phyloP scores from a whole-genome alignment of 352 stramenopile species.

The Phytophthora sp. region DNA sequence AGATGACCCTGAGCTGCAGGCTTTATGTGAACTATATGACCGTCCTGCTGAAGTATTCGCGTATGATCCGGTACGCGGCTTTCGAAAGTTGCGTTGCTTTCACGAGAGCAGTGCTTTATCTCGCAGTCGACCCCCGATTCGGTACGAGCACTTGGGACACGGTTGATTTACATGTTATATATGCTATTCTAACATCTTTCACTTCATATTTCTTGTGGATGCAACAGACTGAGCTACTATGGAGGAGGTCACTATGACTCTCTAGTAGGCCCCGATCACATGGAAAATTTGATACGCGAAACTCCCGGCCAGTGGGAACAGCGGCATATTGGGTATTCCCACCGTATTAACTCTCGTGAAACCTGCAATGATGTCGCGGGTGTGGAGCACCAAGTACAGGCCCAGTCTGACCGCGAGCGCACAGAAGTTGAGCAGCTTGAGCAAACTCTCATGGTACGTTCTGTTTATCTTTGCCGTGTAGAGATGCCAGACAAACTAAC shows the following conservation, averaged over 20 bases:
- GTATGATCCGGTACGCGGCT: conserved; percentile 76
- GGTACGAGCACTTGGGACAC: conserved; percentile 34
- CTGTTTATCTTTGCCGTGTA: too few species aligned
- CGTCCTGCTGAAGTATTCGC: conserved; percentile 91
- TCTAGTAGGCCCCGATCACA: conserved; percentile 67
- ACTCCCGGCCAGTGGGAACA: conserved; percentile 69
- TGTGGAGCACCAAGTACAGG: conserved; percentile 34
- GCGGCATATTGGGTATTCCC: conserved; percentile 69
- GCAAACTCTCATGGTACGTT: conserved; percentile 66
- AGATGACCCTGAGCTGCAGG: conserved; percentile 96
- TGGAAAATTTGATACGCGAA: conserved; percentile 64
- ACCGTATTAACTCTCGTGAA: conserved; percentile 72
- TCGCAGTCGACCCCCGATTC: conserved; percentile 69
- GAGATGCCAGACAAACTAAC: too few species aligned
- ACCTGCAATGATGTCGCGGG: conserved; percentile 23
- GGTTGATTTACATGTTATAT: neutral
- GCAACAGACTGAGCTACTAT: conserved; percentile 88
- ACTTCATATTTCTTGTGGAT: neutral
- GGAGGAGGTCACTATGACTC: conserved; percentile 93
- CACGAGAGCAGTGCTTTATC: conserved; percentile 77
- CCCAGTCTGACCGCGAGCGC: conserved; percentile 48
- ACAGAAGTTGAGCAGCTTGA: conserved; percentile 78
- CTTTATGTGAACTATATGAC: conserved; percentile 95
- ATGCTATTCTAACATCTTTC: too few species aligned
- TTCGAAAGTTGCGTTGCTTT: conserved; percentile 87